Percentiles rank a stretch among this genome's conserved stretches.
phyloP scores from a whole-genome alignment of 228 moss, liverwort and hornwort genomes.

The Sphagnum fallax region DNA sequence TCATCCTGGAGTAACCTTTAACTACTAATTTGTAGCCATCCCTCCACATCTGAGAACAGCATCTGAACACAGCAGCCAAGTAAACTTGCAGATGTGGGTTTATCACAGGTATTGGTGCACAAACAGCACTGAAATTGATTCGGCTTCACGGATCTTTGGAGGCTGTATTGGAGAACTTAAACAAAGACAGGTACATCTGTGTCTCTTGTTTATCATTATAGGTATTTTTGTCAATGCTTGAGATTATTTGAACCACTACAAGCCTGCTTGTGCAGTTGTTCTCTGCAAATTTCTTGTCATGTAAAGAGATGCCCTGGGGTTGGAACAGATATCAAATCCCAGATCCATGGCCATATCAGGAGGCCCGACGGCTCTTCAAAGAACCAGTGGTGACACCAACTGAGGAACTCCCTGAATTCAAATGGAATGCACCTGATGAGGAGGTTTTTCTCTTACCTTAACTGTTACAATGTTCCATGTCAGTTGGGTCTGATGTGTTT shows the following conservation, averaged over 20 bases:
- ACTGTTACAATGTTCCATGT: not conserved
- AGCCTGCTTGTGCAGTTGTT: too few species aligned
- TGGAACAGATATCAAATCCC: conserved; percentile 77
- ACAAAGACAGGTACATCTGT: conserved; percentile 57
- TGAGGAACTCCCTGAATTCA: conserved; percentile 63
- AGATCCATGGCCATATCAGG: conserved; percentile 85
- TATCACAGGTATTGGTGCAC: conserved; percentile 72
- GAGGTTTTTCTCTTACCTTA: conserved; percentile 34
- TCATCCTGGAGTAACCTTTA: too few species aligned
- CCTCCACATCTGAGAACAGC: too few species aligned
- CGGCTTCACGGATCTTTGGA: conserved; percentile 85
- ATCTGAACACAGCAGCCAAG: too few species aligned
- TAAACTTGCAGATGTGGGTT: not conserved
- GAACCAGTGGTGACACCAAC: conserved; percentile 66
- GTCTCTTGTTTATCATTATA: not conserved
- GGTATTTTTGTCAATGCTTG: conserved; percentile 3
- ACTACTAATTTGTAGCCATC: too few species aligned
- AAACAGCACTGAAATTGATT: conserved; percentile 88
- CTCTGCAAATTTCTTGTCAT: too few species aligned
- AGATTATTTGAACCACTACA: not conserved
- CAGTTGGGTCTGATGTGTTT: not conserved
- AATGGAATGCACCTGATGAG: conserved; percentile 82
- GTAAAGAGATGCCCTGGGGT: not conserved
- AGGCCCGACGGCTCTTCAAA: conserved; percentile 86
- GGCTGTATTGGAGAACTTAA: conserved; percentile 68